Percentiles rank a stretch among this genome's conserved stretches.
Evolutionary conservation across 768 basidiomycete species (phyloP).

Genomic region (Brasilioporus rufonigricans): DNA sequence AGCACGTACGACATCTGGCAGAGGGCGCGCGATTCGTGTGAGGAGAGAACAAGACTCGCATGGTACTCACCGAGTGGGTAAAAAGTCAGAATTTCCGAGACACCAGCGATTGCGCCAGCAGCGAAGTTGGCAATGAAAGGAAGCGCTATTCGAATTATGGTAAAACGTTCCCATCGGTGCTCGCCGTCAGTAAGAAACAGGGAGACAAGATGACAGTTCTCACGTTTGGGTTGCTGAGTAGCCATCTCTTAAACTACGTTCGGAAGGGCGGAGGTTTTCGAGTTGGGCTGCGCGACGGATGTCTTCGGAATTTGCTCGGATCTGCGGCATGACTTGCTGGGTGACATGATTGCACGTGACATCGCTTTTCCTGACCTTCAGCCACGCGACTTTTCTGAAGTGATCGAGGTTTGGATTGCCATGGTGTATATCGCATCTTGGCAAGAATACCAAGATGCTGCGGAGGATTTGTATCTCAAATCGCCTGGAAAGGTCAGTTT

Average conservation of each 20-base stretch:
- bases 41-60: neutral
- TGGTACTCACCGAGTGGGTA: conserved; percentile 79
- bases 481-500: conserved; percentile 70
- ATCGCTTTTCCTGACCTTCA: conserved; percentile 4
- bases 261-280: conserved; percentile 1
- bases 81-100: conserved; percentile 79
- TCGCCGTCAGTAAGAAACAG: neutral
- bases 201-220: neutral
- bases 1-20: conserved; percentile 76
- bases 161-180: conserved; percentile 3
- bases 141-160: conserved; percentile 50
- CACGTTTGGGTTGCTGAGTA: conserved; percentile 34
- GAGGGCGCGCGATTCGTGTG: conserved; percentile 5
- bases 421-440: conserved; percentile 90
- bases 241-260: too few relatives aligned
- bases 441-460: conserved; percentile 89
- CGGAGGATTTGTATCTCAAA: conserved; percentile 78
- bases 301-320: neutral
- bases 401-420: conserved; percentile 7
- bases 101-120: conserved; percentile 95
- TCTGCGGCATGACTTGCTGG: neutral
- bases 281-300: neutral
- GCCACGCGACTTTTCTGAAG: conserved; percentile 9
- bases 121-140: conserved; percentile 89
- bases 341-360: conserved; percentile 15